These are phyloP conservation scores for Penicillium angulare DNA, from an alignment of 495 filamentous ascomycete genomes.

Conservation along the genomic window DNA sequence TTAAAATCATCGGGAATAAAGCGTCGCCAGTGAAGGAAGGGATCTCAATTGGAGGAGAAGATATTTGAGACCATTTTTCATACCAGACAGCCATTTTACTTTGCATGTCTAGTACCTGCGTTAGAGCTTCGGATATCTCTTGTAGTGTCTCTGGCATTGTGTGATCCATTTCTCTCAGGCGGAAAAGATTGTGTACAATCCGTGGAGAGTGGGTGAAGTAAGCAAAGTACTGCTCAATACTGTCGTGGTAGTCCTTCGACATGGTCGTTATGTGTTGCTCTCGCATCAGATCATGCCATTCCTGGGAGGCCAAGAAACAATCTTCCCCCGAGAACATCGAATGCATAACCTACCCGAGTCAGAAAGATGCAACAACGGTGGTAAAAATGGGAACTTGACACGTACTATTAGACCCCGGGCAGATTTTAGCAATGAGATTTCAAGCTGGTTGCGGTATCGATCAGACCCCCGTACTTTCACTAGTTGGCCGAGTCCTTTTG, in stretches of 20 bases:
- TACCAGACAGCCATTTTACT: constrained; percentile 25
- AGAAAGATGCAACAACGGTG: too few species aligned
- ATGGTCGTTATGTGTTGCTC: constrained; percentile 19
- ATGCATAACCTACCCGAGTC: constrained; percentile 32
- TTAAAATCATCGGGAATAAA: constrained; percentile 23
- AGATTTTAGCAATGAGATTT: constrained; percentile 27
- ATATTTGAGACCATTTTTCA: constrained; percentile 18
- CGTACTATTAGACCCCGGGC: constrained; percentile 34
- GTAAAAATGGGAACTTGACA: too few species aligned
- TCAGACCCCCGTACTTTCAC: constrained; percentile 24
- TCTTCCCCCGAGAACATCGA: constrained; percentile 32
- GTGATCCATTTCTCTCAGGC: constrained; percentile 19
- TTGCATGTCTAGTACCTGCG: constrained; percentile 24
- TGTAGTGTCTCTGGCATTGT: constrained; percentile 8
- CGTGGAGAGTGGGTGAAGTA: constrained; percentile 31
- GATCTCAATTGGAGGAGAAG: constrained; percentile 21
- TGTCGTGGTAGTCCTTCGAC: constrained; percentile 10
- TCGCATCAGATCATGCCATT: constrained; percentile 33
- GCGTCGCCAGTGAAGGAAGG: constrained; percentile 20
- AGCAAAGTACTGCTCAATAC: constrained; percentile 32
- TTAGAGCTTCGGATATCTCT: constrained; percentile 16
- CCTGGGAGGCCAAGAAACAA: constrained; percentile 29
- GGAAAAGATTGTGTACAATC: constrained; percentile 30
- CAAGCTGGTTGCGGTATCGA: constrained; percentile 27
- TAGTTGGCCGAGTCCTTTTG: constrained; percentile 32